Evolutionary conservation across 257 asterid species (phyloP), one percentile per base, ranked within the genome.

Genomic region (Capsicum pubescens): DNA sequence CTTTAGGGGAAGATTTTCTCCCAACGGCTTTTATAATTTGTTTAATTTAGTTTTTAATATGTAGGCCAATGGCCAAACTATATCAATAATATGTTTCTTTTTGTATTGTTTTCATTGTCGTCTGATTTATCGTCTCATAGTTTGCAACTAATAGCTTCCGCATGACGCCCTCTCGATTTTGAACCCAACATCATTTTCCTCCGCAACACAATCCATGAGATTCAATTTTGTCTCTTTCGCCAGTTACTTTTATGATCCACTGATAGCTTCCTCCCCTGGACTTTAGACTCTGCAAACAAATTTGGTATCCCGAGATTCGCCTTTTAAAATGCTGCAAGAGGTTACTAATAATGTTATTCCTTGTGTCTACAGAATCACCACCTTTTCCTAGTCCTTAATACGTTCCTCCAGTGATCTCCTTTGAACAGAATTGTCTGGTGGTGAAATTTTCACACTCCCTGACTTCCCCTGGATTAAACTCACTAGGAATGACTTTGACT

Each of bases 181-280:
- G 32, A 26, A 26, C 32, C 32, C 32, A 26, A 0, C 79, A 5
- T 7, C 91, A 0, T 88, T 95, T 8, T 97, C 86, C 17, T 36
- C 7, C 0, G 92, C 89, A 69, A 61, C 88, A 0, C 84, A 90
- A 42, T 88, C 32, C 5, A 91, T 93, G 94, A 89, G 89, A 61
- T 90, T 93, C 7, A 46, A 85, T 54, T 95, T 95, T 39, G n/a
- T 50, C 52, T 83, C 85, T 84, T 35, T 81, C 87, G 0, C 76
- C 81, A 0, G 86, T 92, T 5, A 85, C 69, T 42, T 93, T 93
- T 66, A 81, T 95, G 77, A 69, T 95, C 3, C 3, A 87, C 97
- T 0, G 98, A 95, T 69, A 94, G 90, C 16, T 95, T 95, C 80
- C 91, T 95, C 19, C 64, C 35, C 5, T 95, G 98, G 98, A 93